Evolutionary conservation across 441 rosid genomes (phyloP), one percentile per base, ranked within the genome.

Genomic region (Aleurites moluccanus): DNA sequence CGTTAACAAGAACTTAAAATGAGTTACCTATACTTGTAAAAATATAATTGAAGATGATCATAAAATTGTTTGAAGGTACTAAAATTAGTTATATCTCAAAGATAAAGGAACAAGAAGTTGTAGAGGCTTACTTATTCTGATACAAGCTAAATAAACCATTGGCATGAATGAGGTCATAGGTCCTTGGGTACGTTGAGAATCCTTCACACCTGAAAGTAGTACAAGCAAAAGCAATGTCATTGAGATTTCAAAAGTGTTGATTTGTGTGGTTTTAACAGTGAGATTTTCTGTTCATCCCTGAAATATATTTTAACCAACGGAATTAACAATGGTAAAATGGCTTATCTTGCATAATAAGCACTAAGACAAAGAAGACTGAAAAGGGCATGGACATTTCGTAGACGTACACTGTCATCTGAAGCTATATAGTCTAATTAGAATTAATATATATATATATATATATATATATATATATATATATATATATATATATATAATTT

Each of bases 101-200:
- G 21, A 50, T n/a, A 18, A 8, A 53, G 1, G 62, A 59, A n/a
- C 44, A 75, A 69, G 68, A 73, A 23, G 55, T 68, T 28, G 27
- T 6, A 42, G 74, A 69, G 60, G 66, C 85, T 80, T 83, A 88
- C 98, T 33, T 86, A 78, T 88, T 80, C 69, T 88, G 80, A 80
- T 93, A 89, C 87, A 91, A 70, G 86, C 95, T 87, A 75, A 93
- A 91, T 60, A 95, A 72, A 67, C 91, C 90, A 75, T 56, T 85
- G 25, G 98, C 98, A 47, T 95, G 99, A 74, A 95, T 90, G 66
- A 95, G 79, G 70, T 95, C 99, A 38, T 91, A 93, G 50, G 98
- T 89, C 80, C 98, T 95, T 5, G 99, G 99, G 78, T 95, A 95
- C 23, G 98, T 93, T 35, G 98, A 93, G 85, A 95, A 93, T 30